Evolutionary conservation across 192 early-diverging fungal genomes (phyloP).

Genomic region (Powellomyces hirtus): DNA sequence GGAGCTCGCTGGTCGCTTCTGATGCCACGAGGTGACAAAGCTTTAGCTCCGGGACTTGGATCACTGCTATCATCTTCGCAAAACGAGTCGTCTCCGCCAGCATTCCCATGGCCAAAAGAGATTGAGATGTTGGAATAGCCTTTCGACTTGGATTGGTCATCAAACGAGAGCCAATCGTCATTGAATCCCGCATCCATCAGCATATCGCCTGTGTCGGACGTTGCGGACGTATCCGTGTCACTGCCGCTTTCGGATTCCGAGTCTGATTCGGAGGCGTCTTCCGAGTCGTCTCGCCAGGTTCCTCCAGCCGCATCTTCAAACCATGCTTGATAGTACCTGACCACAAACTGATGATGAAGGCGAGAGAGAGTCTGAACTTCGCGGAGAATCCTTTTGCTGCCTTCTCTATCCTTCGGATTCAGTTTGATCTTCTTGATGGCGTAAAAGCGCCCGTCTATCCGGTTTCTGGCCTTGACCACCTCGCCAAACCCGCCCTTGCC

Average conservation of each 20-base stretch:
- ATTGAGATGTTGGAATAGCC: conserved; percentile 10
- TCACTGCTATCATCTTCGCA: neutral
- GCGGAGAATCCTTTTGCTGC: conserved; percentile 78
- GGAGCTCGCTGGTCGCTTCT: neutral
- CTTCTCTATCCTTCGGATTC: conserved; percentile 74
- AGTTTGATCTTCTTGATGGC: conserved; percentile 91
- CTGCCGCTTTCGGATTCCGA: conserved; percentile 48
- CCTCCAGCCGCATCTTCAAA: conserved; percentile 65
- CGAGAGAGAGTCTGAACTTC: conserved; percentile 90
- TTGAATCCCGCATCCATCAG: conserved; percentile 26
- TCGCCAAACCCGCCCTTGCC: conserved; percentile 83
- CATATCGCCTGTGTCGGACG: conserved; percentile 29
- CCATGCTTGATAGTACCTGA: conserved; percentile 86
- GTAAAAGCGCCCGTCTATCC: conserved; percentile 68
- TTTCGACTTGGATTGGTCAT: neutral
- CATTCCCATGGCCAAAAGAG: conserved; percentile 37
- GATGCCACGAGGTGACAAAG: too few relatives aligned
- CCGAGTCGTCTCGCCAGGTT: neutral
- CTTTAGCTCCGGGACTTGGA: neutral
- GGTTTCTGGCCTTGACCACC: conserved; percentile 89
- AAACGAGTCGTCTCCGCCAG: neutral
- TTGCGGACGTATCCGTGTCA: conserved; percentile 33
- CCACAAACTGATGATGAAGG: conserved; percentile 86
- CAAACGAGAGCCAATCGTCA: conserved; percentile 35
- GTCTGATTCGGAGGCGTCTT: conserved; percentile 39